Conservation (phyloP, 805 yeast species). For the Suhomyces faveliae region DNA sequence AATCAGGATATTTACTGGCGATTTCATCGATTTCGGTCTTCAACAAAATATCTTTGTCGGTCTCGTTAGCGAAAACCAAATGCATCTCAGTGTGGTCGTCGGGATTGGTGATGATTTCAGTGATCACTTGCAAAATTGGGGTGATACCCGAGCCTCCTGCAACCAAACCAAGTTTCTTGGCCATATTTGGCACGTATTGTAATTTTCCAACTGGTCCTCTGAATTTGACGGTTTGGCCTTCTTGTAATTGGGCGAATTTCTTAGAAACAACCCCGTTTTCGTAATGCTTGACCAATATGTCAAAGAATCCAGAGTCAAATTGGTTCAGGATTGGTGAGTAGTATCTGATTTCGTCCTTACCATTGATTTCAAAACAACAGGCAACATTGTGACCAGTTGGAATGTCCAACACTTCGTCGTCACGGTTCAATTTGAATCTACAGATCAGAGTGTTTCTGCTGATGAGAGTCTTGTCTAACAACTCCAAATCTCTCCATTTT, state of each 20-base stretch:
- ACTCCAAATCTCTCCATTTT: constrained; percentile 64
- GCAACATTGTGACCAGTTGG: constrained; percentile 79
- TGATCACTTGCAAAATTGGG: constrained; percentile 80
- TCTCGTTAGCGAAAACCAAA: constrained; percentile 69
- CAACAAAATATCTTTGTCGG: constrained; percentile 72
- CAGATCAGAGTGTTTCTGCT: constrained; percentile 72
- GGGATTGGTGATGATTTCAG: constrained; percentile 66
- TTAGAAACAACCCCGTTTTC: constrained; percentile 68
- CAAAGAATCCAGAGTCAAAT: constrained; percentile 71
- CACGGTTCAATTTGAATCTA: constrained; percentile 62
- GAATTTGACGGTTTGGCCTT: constrained; percentile 67
- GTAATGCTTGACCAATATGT: constrained; percentile 73
- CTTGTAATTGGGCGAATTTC: constrained; percentile 59
- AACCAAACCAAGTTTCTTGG: constrained; percentile 61
- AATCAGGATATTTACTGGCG: constrained; percentile 58
- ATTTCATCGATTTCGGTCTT: constrained; percentile 73
- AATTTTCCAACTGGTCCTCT: constrained; percentile 81
- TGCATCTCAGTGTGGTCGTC: constrained; percentile 61
- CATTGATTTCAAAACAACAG: constrained; percentile 49
- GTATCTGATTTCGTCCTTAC: constrained; percentile 57
- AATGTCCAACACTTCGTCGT: constrained; percentile 58
- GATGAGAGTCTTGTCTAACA: constrained; percentile 70
- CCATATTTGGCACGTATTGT: constrained; percentile 55
- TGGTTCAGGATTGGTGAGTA: constrained; percentile 76
- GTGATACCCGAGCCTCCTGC: constrained; percentile 92